A percentile compares a stretch with the other conserved stretches of the same genome.
Evolutionary conservation across 2,329 filamentous ascomycete genomes (phyloP).

Genomic region (Beauveria pseudobassiana): DNA sequence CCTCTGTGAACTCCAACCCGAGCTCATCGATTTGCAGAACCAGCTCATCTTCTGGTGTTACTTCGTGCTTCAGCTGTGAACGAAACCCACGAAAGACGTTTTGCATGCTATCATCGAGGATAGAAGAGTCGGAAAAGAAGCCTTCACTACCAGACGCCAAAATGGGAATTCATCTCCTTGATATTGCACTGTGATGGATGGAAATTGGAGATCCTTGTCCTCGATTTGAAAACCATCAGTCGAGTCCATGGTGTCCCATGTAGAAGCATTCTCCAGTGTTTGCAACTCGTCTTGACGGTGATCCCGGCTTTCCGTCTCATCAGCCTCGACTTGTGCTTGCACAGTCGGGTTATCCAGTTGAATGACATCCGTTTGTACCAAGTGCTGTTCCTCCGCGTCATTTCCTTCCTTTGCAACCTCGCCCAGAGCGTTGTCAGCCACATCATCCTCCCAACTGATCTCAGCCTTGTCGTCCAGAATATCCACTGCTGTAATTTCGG

Average conservation of each 20-base stretch:
- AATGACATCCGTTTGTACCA: constrained; percentile 3
- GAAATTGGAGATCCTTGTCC: constrained; percentile 17
- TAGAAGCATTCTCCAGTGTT: background rate
- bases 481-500: constrained; percentile 7
- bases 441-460: constrained; percentile 19
- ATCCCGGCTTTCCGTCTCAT: constrained; percentile 1
- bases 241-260: background rate
- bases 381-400: background rate
- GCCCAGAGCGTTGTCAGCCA: background rate
- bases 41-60: constrained; percentile 39
- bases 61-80: constrained; percentile 37
- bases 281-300: constrained; percentile 2
- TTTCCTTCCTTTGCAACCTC: background rate
- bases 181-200: constrained; percentile 34
- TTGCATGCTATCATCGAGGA: constrained; percentile 37
- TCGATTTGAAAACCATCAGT: constrained; percentile 7
- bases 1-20: constrained; percentile 45
- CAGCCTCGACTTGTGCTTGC: background rate
- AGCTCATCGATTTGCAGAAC: constrained; percentile 45
- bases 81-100: constrained; percentile 38
- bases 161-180: constrained; percentile 35
- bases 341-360: background rate
- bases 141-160: constrained; percentile 29
- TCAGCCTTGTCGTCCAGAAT: constrained; percentile 13
- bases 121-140: constrained; percentile 37